These are phyloP conservation scores for Crassisporium funariophilum DNA, from an alignment of 768 basidiomycete species.

Conservation along the genomic window DNA sequence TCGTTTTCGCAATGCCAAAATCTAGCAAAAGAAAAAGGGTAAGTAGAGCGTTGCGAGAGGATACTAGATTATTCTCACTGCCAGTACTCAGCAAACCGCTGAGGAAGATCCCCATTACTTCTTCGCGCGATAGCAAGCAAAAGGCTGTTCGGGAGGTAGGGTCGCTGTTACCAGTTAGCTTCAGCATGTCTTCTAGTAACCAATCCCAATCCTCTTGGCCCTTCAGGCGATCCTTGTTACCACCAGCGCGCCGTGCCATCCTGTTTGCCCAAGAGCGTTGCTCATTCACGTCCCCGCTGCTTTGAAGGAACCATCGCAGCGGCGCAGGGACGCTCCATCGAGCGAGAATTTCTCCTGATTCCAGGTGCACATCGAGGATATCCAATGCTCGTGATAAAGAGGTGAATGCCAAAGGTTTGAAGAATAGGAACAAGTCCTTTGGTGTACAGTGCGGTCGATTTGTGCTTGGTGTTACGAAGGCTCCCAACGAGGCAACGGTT, in stretches of 20 bases:
- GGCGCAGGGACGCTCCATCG: slow-evolving; percentile 86
- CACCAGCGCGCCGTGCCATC: slow-evolving; percentile 75
- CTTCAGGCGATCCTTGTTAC: slow-evolving; percentile 51
- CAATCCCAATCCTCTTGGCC: slow-evolving; percentile 82
- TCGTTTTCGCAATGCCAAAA: slow-evolving; percentile 64
- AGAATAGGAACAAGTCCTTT: slow-evolving; percentile 77
- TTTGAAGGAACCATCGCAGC: slow-evolving; percentile 89
- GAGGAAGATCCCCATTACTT: slow-evolving; percentile 83
- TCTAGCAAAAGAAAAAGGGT: slow-evolving; percentile 39
- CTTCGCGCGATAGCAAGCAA: slow-evolving; percentile 67
- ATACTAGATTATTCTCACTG: slow-evolving; percentile 52
- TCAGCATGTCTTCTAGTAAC: slow-evolving; percentile 89
- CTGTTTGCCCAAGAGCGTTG: slow-evolving; percentile 87
- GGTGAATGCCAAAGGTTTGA: slow-evolving; percentile 72
- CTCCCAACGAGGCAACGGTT: slow-evolving; percentile 77
- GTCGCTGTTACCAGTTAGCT: slow-evolving; percentile 67
- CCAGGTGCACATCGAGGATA: slow-evolving; percentile 90
- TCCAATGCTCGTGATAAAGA: slow-evolving; percentile 85
- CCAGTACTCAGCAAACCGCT: slow-evolving; percentile 84
- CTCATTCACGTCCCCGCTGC: slow-evolving; percentile 59
- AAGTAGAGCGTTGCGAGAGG: neutral
- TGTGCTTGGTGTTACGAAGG: slow-evolving; percentile 77
- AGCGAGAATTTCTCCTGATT: slow-evolving; percentile 89
- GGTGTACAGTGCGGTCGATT: slow-evolving; percentile 56
- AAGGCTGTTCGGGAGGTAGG: slow-evolving; percentile 75